These are phyloP conservation scores for Asterochloris sp. DNA, from an alignment of 139 green algal genomes.

Conservation along the genomic window DNA sequence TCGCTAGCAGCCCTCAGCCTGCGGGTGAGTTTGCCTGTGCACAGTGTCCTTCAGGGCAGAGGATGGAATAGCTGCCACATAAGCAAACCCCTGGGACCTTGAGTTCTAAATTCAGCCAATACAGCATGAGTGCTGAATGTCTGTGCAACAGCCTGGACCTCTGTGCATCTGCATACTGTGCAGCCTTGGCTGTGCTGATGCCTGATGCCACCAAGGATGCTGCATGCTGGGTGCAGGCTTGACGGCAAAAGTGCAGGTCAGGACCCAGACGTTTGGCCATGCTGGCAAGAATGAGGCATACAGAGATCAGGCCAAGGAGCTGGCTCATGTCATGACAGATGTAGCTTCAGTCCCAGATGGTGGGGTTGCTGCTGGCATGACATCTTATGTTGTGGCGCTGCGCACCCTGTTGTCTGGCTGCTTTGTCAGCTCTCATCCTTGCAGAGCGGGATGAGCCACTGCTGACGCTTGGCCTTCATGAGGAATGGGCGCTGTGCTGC, in stretches of 20 bases:
- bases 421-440: too few species aligned
- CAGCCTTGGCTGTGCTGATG: too few species aligned
- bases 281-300: slow-evolving; percentile 21
- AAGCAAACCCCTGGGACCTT: background rate
- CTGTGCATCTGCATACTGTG: too few species aligned
- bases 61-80: too few species aligned
- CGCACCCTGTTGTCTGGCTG: too few species aligned
- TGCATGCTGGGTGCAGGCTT: too few species aligned
- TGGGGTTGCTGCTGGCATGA: too few species aligned
- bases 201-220: too few species aligned
- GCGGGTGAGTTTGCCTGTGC: background rate
- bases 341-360: background rate
- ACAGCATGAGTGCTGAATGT: background rate
- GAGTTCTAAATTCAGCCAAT: background rate
- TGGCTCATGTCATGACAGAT: slow-evolving; percentile 13
- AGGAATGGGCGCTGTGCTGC: background rate
- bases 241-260: background rate
- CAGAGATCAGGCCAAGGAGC: background rate
- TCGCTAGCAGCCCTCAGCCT: background rate
- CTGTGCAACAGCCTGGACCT: too few species aligned
- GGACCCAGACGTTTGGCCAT: slow-evolving; percentile 15
- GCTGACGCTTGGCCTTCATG: too few species aligned
- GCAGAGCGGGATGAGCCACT: too few species aligned
- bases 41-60: background rate
- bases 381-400: too few species aligned